Conservation (phyloP, 2,329 filamentous ascomycete species). For the Clathrospora elynae region DNA sequence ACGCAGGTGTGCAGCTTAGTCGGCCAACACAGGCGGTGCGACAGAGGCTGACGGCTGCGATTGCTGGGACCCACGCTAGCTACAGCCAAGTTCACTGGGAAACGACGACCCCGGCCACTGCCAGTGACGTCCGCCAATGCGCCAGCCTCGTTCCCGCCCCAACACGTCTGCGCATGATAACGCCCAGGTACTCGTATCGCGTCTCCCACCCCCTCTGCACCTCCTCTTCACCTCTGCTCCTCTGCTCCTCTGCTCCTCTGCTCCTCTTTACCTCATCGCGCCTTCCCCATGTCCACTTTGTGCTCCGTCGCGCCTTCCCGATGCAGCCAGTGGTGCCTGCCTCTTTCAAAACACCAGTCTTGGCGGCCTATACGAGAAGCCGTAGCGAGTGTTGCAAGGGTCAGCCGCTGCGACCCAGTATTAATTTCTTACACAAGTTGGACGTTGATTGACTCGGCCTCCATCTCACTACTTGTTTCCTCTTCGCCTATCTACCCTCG, state of each 20-base stretch:
- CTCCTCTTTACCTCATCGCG: background rate
- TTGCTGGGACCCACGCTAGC: constrained; percentile 12
- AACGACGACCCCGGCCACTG: background rate
- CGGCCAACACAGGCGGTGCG: constrained; percentile 19
- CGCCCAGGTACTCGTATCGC: constrained; percentile 2
- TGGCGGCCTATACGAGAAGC: no score
- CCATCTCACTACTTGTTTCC: no score
- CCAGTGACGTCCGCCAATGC: constrained; percentile 19
- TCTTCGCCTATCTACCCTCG: no score
- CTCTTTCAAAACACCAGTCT: constrained; percentile 9
- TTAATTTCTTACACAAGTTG: no score
- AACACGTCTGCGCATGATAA: constrained; percentile 14
- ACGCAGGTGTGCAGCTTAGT: constrained; percentile 7
- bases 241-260: background rate
- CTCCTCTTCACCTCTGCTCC: background rate
- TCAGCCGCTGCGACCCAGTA: no score
- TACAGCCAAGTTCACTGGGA: constrained; percentile 12
- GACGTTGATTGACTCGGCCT: no score
- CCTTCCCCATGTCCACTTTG: constrained; percentile 4
- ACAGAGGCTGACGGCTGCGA: constrained; percentile 20
- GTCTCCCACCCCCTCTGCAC: background rate
- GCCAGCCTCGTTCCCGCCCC: constrained; percentile 12
- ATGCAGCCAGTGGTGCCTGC: constrained; percentile 1
- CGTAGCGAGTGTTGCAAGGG: no score
- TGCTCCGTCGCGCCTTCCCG: constrained; percentile 5